These are phyloP conservation scores for Trichosporon coremiiforme DNA, from an alignment of 1,284 basidiomycete genomes.

Conservation along the genomic window DNA sequence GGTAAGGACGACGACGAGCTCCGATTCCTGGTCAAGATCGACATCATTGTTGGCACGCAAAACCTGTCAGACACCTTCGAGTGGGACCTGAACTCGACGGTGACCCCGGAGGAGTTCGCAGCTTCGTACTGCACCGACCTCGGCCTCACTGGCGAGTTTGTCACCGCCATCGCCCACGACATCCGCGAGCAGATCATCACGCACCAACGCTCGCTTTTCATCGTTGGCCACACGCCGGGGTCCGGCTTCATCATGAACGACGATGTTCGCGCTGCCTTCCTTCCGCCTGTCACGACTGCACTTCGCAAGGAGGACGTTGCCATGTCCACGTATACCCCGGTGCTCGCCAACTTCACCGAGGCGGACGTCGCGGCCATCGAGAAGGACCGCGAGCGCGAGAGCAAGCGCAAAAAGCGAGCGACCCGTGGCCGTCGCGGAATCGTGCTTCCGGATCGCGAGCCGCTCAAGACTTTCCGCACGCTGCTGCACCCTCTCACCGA, in stretches of 20 bases:
- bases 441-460: constrained; percentile 87
- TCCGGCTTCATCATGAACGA: constrained; percentile 81
- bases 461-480: constrained; percentile 86
- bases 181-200: constrained; percentile 94
- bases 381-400: constrained; percentile 89
- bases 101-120: constrained; percentile 90
- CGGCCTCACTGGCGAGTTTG: constrained; percentile 90
- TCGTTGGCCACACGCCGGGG: constrained; percentile 83
- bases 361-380: constrained; percentile 86
- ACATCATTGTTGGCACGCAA: constrained; percentile 90
- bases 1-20: constrained; percentile 67
- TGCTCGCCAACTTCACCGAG: constrained; percentile 83
- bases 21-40: constrained; percentile 88
- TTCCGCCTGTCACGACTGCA: constrained; percentile 68
- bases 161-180: constrained; percentile 90
- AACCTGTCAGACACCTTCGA: constrained; percentile 97
- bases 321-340: constrained; percentile 73
- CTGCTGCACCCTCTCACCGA: constrained; percentile 61
- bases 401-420: constrained; percentile 75
- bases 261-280: constrained; percentile 84
- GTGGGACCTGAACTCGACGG: constrained; percentile 84
- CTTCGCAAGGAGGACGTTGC: constrained; percentile 75
- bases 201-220: constrained; percentile 88
- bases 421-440: constrained; percentile 87
- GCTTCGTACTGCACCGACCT: constrained; percentile 83